These are phyloP conservation scores for Crotalaria pallida DNA, from an alignment of 306 rosid genomes.

Conservation along the genomic window DNA sequence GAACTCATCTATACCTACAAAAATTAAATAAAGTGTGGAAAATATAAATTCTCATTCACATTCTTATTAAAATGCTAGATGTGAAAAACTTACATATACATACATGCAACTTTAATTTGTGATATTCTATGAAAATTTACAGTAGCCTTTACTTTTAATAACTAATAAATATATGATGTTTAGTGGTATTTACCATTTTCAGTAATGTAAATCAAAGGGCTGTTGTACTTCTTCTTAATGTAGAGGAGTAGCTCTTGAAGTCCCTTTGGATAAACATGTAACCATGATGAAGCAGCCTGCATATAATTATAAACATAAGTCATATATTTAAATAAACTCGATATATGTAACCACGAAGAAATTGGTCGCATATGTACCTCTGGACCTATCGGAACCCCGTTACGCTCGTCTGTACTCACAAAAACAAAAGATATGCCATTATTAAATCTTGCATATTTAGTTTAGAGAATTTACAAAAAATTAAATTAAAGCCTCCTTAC, in stretches of 20 bases:
- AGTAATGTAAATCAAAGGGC: conserved; percentile 51
- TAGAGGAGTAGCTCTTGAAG: conserved; percentile 37
- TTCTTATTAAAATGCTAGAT: not conserved
- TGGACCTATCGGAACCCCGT: conserved; percentile 48
- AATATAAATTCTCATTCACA: not conserved
- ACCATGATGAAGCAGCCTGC: conserved; percentile 52
- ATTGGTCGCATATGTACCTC: conserved; percentile 11
- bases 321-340: not conserved
- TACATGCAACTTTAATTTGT: not conserved
- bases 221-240: conserved; percentile 35
- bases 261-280: conserved; percentile 44
- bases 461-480: not conserved
- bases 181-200: conserved; percentile 44
- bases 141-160: not conserved
- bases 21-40: not conserved
- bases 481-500: conserved; percentile 22
- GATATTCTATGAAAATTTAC: not conserved
- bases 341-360: not conserved
- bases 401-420: conserved; percentile 23
- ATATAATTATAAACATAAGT: not conserved
- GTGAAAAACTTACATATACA: not conserved
- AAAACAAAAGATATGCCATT: not conserved
- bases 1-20: conserved; percentile 44
- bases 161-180: not conserved
- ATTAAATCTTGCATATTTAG: not conserved